Percentiles rank a stretch among this genome's conserved stretches.
These are phyloP conservation scores for Tricholoma terreum DNA, from an alignment of 768 basidiomycete genomes.

Conservation along the genomic window DNA sequence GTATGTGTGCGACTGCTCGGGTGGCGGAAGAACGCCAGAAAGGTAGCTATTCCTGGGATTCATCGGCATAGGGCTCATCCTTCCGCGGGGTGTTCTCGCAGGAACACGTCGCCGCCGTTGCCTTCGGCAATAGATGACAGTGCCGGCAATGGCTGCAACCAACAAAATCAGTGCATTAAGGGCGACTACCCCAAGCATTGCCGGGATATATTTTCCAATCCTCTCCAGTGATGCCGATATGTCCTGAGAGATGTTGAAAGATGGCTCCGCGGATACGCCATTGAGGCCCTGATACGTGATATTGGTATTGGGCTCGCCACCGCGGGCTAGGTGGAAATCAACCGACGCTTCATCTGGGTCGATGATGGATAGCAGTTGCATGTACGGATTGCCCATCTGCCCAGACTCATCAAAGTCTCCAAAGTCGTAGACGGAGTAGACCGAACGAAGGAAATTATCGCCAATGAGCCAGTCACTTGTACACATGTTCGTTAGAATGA, in stretches of 20 bases:
- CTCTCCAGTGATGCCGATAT: slow-evolving; percentile 57
- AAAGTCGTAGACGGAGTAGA: slow-evolving; percentile 83
- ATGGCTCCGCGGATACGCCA: slow-evolving; percentile 36
- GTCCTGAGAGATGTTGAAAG: slow-evolving; percentile 56
- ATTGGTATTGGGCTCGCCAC: slow-evolving; percentile 59
- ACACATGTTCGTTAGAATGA: slow-evolving; percentile 2
- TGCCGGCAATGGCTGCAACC: slow-evolving; percentile 50
- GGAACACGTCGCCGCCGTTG: slow-evolving; percentile 30
- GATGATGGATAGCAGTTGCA: slow-evolving; percentile 68
- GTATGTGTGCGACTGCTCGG: slow-evolving; percentile 45
- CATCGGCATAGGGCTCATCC: slow-evolving; percentile 58
- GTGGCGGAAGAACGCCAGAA: slow-evolving; percentile 24
- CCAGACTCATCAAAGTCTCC: slow-evolving; percentile 69
- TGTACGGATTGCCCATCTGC: slow-evolving; percentile 71
- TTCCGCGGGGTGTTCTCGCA: slow-evolving; percentile 36
- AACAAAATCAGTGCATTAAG: slow-evolving; percentile 73
- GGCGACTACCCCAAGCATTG: slow-evolving; percentile 71
- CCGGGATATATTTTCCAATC: slow-evolving; percentile 65
- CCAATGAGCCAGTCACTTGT: slow-evolving; percentile 79
- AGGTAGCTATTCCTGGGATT: slow-evolving; percentile 43
- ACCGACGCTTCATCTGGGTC: slow-evolving; percentile 66
- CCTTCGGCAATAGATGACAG: slow-evolving; percentile 52
- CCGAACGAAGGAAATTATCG: slow-evolving; percentile 77
- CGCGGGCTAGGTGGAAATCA: slow-evolving; percentile 68
- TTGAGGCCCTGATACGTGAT: slow-evolving; percentile 64